Conservation (phyloP, 1,284 basidiomycete species). For the Ganoderma lucidum region DNA sequence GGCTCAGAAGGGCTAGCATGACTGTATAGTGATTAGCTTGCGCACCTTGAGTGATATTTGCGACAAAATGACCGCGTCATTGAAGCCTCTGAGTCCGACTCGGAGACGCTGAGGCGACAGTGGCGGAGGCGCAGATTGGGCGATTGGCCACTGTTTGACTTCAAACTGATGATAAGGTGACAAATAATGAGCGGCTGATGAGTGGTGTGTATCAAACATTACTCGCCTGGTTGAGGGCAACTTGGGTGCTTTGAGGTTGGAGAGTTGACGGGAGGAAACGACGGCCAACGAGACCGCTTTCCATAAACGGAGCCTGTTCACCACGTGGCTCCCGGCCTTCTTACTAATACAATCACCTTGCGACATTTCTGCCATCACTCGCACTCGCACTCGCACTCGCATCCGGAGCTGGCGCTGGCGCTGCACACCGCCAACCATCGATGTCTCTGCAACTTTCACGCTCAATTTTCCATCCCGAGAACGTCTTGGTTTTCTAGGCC, state of each 20-base stretch:
- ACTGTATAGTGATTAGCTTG: background rate
- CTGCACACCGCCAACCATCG: too few relatives aligned
- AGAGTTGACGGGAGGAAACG: background rate
- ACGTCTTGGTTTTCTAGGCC: background rate
- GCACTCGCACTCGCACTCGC: too few relatives aligned
- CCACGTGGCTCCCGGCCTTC: background rate
- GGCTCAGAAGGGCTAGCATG: background rate
- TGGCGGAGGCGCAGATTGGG: background rate
- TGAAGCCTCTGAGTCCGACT: background rate
- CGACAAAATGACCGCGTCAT: background rate
- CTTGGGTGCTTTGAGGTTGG: too few relatives aligned
- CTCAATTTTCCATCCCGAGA: background rate
- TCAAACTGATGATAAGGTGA: background rate
- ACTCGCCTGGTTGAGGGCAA: background rate
- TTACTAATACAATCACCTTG: too few relatives aligned
- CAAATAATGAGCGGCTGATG: background rate
- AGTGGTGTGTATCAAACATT: background rate
- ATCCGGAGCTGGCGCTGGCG: too few relatives aligned
- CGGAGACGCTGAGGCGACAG: background rate
- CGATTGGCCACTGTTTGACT: background rate
- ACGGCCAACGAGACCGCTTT: background rate
- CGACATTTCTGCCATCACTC: background rate
- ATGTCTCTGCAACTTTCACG: background rate
- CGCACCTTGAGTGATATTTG: slow-evolving; percentile 11
- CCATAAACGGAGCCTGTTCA: background rate